These are phyloP conservation scores for Penicillium sp. DNA, from an alignment of 2,329 filamentous ascomycete species.

Conservation along the genomic window DNA sequence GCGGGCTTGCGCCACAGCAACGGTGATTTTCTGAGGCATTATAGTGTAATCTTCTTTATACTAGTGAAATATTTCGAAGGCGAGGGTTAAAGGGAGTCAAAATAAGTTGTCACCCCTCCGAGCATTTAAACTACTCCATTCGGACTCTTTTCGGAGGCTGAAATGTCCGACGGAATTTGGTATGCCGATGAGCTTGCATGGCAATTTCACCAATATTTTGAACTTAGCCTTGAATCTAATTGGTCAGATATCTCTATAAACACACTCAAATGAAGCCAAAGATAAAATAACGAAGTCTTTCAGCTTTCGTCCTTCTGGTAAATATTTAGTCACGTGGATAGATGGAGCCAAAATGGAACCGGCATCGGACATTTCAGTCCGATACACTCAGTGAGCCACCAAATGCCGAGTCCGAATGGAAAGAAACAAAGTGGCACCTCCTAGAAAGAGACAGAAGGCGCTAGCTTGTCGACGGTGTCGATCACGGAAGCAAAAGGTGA, in stretches of 20 bases:
- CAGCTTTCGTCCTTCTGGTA: neutral
- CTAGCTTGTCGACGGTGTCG: slow-evolving; percentile 15
- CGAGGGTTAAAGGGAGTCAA: neutral
- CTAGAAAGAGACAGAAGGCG: slow-evolving; percentile 9
- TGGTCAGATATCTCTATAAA: neutral
- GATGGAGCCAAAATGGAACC: neutral
- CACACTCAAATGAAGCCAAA: neutral
- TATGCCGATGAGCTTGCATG: slow-evolving; percentile 1
- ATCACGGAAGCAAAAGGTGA: slow-evolving; percentile 15
- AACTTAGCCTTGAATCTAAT: neutral
- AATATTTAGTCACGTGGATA: neutral
- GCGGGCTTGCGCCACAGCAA: slow-evolving; percentile 50
- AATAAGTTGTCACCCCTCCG: neutral
- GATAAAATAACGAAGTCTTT: neutral
- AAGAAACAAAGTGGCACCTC: neutral
- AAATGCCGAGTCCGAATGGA: slow-evolving; percentile 6
- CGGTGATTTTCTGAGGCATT: slow-evolving; percentile 33
- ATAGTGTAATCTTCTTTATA: neutral
- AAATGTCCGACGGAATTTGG: slow-evolving; percentile 1
- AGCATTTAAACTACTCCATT: neutral
- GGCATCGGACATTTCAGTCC: slow-evolving; percentile 1
- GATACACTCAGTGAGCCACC: neutral
- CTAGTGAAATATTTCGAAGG: neutral
- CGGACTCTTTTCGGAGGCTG: neutral
- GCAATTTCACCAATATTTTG: neutral